Percentiles rank a stretch among this genome's conserved stretches.
Conservation (phyloP, 495 filamentous ascomycete genomes). For the Penicillium coffeae region DNA sequence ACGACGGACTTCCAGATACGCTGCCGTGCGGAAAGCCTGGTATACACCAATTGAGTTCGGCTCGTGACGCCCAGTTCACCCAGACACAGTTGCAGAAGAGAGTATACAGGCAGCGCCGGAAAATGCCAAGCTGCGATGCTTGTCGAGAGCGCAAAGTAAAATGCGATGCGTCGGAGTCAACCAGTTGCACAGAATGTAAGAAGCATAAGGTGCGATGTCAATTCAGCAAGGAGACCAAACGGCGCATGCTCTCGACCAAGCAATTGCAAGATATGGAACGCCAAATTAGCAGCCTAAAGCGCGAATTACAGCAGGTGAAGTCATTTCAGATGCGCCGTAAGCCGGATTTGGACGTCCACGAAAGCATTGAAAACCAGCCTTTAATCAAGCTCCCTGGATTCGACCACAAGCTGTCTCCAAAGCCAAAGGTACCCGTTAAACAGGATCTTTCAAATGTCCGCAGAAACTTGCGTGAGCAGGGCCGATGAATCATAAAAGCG, state of each 20-base stretch:
- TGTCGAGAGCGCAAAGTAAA: slow-evolving; percentile 98
- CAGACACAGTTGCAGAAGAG: slow-evolving; percentile 70
- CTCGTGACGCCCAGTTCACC: slow-evolving; percentile 36
- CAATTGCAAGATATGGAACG: slow-evolving; percentile 97
- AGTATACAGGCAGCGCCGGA: slow-evolving; percentile 89
- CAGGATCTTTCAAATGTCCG: slow-evolving; percentile 71
- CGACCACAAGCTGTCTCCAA: slow-evolving; percentile 57
- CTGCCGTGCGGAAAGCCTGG: slow-evolving; percentile 34
- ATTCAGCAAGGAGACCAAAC: slow-evolving; percentile 98
- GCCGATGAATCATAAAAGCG: slow-evolving; percentile 75
- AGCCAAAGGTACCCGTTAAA: slow-evolving; percentile 53
- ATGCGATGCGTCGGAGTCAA: slow-evolving; percentile 95
- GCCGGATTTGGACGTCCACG: slow-evolving; percentile 58
- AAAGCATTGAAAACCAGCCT: slow-evolving; percentile 48
- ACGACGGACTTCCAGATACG: slow-evolving; percentile 27
- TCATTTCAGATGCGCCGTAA: slow-evolving; percentile 43
- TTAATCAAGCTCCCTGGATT: slow-evolving; percentile 69
- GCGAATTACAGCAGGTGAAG: slow-evolving; percentile 68
- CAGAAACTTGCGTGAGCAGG: slow-evolving; percentile 67
- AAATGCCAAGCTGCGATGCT: slow-evolving; percentile 97
- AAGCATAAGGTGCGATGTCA: slow-evolving; percentile 94
- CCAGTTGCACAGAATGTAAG: slow-evolving; percentile 93
- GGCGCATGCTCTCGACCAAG: slow-evolving; percentile 98
- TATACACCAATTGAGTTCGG: slow-evolving; percentile 42
- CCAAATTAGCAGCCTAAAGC: slow-evolving; percentile 70